Evolutionary conservation across 208 protist species (phyloP).

Genomic region (Trypanosoma boissoni): DNA sequence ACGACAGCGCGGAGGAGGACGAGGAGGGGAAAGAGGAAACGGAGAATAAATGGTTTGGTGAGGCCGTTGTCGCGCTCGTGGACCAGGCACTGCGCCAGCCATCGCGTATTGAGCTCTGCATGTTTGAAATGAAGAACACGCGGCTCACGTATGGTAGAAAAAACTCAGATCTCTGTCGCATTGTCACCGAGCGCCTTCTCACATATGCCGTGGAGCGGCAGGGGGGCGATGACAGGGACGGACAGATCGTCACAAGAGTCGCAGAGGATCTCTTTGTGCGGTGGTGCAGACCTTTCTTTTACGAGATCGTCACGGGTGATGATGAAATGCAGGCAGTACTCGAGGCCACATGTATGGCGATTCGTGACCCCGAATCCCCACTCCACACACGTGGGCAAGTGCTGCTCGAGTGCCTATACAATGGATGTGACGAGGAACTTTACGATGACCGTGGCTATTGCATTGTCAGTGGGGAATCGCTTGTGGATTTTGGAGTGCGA

Average conservation of each 20-base stretch:
- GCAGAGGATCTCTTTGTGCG: conserved; percentile 45
- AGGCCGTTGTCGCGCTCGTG: conserved; percentile 36
- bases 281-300: conserved; percentile 74
- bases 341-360: conserved; percentile 54
- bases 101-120: conserved; percentile 40
- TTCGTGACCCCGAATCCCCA: conserved; percentile 37
- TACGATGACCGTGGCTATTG: conserved; percentile 78
- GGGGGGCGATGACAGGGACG: conserved; percentile 11
- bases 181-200: conserved; percentile 76
- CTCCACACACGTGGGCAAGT: conserved; percentile 47
- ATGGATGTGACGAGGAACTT: conserved; percentile 60
- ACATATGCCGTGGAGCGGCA: conserved; percentile 39
- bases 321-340: conserved; percentile 75
- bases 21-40: conserved; percentile 34
- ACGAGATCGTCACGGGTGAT: conserved; percentile 31
- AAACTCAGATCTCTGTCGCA: conserved; percentile 59
- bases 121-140: conserved; percentile 59
- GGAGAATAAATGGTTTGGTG: conserved; percentile 35
- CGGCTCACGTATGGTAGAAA: conserved; percentile 46
- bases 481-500: conserved; percentile 59
- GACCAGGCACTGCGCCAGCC: conserved; percentile 43
- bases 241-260: conserved; percentile 15
- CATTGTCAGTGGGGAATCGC: conserved; percentile 66
- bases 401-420: conserved; percentile 72
- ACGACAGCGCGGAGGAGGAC: conserved; percentile 29